Evolutionary conservation across 164 flowering plant species (phyloP), one percentile per base, ranked within the genome.

Genomic region (Chloranthus sessilifolius): DNA sequence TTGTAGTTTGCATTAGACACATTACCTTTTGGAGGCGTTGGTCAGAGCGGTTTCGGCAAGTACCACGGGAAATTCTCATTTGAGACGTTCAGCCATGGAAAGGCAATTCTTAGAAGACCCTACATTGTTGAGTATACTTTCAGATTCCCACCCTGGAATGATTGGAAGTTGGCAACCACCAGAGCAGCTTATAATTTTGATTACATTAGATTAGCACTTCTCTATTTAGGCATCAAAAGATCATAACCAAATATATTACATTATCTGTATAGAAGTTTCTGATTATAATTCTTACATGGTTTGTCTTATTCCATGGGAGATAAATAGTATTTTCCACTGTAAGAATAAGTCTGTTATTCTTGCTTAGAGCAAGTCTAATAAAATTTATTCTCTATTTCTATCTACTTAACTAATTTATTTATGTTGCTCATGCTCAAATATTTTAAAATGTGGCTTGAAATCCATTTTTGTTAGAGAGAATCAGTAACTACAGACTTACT

Each of bases 61-160:
- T 92, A 86, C 57, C 99, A 92, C 38, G 97, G 97, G 42, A 88
- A 84, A 71, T 82, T 74, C 56, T 86, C 99, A 1, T 92, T 88
- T 21, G 95, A 92, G 3, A 64, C 83, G 0, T 92, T 92, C 62
- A 88, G 90, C 61, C 97, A 92, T 28, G 82, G 78, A 47, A 92
- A 92, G 47, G 89, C 92, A 0, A 74, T 92, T 3, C 23, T 86
- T 30, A 64, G 65, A 3, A 58, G 89, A 57, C 53, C 63, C 45
- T 82, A 72, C 59, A 54, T 58, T 29, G 42, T 58, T 5, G 99
- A 92, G 27, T 44, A 79, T 1, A 69, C 63, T 63, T 62, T 85
- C 3, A 70, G 96, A 53, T 79, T 79, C 60, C 98, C 98, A 11
- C 99, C 99, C 11, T 88, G 86, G 87, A 85, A 62, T 51, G 62